phyloP scores from a whole-genome alignment of 768 basidiomycete species.

The Russula virescens region DNA sequence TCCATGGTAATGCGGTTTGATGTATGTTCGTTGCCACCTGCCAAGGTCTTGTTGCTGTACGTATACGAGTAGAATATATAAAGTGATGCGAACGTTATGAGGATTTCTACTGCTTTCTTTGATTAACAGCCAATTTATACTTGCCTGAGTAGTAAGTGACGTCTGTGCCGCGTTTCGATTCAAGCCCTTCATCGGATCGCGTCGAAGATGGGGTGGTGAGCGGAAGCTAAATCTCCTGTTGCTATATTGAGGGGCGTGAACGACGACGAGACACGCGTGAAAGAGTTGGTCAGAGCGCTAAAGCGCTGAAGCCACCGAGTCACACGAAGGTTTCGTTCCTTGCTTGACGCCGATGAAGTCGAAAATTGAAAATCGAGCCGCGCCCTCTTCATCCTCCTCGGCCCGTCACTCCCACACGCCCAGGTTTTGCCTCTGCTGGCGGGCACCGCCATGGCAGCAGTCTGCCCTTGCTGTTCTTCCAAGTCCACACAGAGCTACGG shows the following conservation, averaged over 20 bases:
- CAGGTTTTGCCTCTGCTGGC: too few relatives aligned
- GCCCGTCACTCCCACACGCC: too few relatives aligned
- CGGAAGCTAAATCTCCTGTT: slow-evolving; percentile 10
- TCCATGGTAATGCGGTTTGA: slow-evolving; percentile 10
- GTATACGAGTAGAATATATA: background rate
- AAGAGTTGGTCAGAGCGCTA: slow-evolving; percentile 1
- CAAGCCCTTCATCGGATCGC: slow-evolving; percentile 21
- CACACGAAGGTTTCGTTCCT: slow-evolving; percentile 2
- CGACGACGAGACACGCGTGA: background rate
- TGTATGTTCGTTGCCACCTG: background rate
- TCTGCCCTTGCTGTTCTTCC: too few relatives aligned
- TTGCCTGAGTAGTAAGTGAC: slow-evolving; percentile 16
- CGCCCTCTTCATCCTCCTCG: too few relatives aligned
- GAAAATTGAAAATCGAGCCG: too few relatives aligned
- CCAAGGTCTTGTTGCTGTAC: slow-evolving; percentile 5
- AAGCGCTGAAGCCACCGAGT: background rate
- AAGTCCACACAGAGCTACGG: too few relatives aligned
- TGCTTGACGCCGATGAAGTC: too few relatives aligned
- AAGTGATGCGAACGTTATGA: slow-evolving; percentile 17
- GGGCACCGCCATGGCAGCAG: too few relatives aligned
- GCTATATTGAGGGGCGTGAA: slow-evolving; percentile 4
- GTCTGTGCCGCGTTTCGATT: slow-evolving; percentile 22
- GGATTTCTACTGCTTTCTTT: slow-evolving; percentile 25
- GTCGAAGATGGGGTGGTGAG: slow-evolving; percentile 9
- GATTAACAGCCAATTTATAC: slow-evolving; percentile 11